Evolutionary conservation across 768 basidiomycete species (phyloP).

Genomic region (Psilocybe azurescens): DNA sequence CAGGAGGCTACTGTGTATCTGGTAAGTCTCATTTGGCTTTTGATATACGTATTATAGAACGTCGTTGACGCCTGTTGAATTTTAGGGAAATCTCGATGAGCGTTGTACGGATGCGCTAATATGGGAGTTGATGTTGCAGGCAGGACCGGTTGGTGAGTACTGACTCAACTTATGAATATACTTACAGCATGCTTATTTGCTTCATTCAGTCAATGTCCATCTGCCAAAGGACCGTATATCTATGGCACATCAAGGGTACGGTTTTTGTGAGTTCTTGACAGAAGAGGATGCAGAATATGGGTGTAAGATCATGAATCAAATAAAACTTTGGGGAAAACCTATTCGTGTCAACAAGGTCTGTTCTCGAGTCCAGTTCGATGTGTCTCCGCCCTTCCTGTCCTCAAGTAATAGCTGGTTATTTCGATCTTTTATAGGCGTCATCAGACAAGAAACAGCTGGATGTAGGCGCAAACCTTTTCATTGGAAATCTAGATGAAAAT

Average conservation of each 20-base stretch:
- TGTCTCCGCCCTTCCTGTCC: neutral
- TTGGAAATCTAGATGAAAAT: conserved; percentile 93
- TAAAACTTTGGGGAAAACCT: conserved; percentile 98
- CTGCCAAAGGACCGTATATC: conserved; percentile 98
- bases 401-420: neutral
- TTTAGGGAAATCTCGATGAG: conserved; percentile 95
- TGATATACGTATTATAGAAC: neutral
- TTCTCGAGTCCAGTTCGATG: conserved; percentile 9
- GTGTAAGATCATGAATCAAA: conserved; percentile 99
- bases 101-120: conserved; percentile 91
- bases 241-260: conserved; percentile 98
- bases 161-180: neutral
- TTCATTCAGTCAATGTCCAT: conserved; percentile 86
- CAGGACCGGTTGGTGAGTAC: conserved; percentile 93
- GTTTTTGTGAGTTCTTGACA: conserved; percentile 98
- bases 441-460: conserved; percentile 99
- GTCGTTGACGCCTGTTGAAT: conserved; percentile 10
- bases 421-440: conserved; percentile 67
- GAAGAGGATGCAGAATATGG: conserved; percentile 99
- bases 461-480: conserved; percentile 96
- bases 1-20: conserved; percentile 92
- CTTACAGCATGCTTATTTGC: neutral
- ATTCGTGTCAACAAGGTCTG: conserved; percentile 98
- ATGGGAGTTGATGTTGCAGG: conserved; percentile 99
- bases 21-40: conserved; percentile 39